phyloP scores from a whole-genome alignment of 169 alveolate species.

The Theileria parva region DNA sequence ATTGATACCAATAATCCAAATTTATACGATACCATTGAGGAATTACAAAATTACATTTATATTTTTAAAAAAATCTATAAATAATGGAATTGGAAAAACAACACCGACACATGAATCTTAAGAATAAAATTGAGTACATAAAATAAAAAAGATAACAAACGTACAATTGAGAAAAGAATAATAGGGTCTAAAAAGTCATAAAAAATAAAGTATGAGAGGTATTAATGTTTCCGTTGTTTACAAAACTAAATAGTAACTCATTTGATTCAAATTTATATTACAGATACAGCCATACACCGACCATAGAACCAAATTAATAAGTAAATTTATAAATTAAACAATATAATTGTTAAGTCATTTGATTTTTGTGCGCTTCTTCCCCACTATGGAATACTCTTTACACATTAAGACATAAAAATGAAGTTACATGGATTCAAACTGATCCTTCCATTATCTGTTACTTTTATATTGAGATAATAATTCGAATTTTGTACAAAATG shows the following conservation, averaged over 20 bases:
- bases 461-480: no score
- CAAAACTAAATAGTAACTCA: neutral
- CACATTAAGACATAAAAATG: conserved; percentile 5
- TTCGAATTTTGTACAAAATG: neutral
- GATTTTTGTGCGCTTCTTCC: conserved; percentile 7
- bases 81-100: neutral
- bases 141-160: neutral
- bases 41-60: no score
- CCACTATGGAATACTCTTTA: conserved; percentile 10
- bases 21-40: neutral
- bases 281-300: conserved; percentile 2
- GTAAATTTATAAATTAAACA: neutral
- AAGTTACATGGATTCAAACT: neutral
- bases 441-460: neutral
- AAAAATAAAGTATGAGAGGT: neutral
- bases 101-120: neutral
- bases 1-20: neutral
- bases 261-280: neutral
- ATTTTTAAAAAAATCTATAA: no score
- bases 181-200: neutral
- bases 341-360: neutral
- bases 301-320: neutral
- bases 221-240: neutral
- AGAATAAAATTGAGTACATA: neutral
- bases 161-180: neutral